Evolutionary conservation across 2,329 filamentous ascomycete genomes (phyloP).

Genomic region (Passalora sequoiae): DNA sequence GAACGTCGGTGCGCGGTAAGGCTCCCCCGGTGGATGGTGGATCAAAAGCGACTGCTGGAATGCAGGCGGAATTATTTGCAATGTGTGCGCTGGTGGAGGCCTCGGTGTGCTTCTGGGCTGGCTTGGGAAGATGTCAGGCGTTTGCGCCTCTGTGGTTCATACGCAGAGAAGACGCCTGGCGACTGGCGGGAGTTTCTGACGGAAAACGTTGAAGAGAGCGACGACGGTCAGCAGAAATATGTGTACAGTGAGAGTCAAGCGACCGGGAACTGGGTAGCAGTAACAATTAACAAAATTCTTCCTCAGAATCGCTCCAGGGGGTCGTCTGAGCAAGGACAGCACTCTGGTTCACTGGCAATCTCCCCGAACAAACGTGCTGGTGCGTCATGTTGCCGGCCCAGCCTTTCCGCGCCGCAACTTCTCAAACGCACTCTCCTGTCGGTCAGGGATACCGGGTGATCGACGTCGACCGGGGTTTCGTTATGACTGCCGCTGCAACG

Average conservation of each 20-base stretch:
- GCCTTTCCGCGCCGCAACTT: too few species aligned
- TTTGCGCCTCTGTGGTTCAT: background rate
- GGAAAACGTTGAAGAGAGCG: constrained; percentile 4
- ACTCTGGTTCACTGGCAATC: constrained; percentile 5
- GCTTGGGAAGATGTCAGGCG: background rate
- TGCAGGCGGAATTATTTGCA: constrained; percentile 17
- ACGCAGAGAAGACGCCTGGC: background rate
- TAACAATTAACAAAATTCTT: constrained; percentile 8
- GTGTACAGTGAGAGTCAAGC: constrained; percentile 3
- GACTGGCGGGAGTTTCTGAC: background rate
- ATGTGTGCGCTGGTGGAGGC: constrained; percentile 12
- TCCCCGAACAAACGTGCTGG: too few species aligned
- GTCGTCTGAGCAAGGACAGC: constrained; percentile 2
- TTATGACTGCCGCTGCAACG: too few species aligned
- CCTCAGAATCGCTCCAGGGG: background rate
- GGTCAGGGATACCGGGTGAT: constrained; percentile 1
- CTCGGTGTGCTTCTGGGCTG: constrained; percentile 2
- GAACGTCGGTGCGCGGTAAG: constrained; percentile 9
- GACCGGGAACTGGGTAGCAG: constrained; percentile 5
- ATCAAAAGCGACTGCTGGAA: constrained; percentile 18
- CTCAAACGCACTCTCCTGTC: constrained; percentile 3
- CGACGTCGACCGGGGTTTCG: too few species aligned
- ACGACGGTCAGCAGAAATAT: constrained; percentile 6
- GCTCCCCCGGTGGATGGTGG: too few species aligned
- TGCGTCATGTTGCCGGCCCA: too few species aligned